Evolutionary conservation across 2,329 filamentous ascomycete genomes (phyloP).

Genomic region (Trichoderma atrobrunneum): DNA sequence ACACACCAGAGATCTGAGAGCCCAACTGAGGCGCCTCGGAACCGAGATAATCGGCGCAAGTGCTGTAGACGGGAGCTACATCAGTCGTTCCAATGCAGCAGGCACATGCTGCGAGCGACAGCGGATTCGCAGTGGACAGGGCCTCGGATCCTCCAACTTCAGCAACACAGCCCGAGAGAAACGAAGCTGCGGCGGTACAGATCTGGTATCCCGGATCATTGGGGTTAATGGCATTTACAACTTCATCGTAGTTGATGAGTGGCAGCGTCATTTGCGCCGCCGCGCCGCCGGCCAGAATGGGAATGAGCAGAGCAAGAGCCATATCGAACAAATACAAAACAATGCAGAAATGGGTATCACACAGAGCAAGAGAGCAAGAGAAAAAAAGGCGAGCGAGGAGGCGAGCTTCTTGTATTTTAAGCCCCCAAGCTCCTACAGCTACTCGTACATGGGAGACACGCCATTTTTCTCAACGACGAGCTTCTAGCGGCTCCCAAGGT

Average conservation of each 20-base stretch:
- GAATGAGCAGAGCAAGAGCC: constrained; percentile 5
- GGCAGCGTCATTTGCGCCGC: constrained; percentile 29
- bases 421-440: neutral
- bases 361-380: neutral
- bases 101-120: constrained; percentile 28
- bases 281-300: constrained; percentile 25
- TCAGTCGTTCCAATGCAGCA: constrained; percentile 27
- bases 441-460: neutral
- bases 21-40: constrained; percentile 25
- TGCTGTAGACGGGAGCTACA: constrained; percentile 29
- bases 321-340: neutral
- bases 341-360: neutral
- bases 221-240: constrained; percentile 28
- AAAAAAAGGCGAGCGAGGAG: neutral
- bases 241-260: constrained; percentile 23
- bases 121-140: constrained; percentile 25
- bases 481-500: constrained; percentile 1
- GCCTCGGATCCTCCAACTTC: constrained; percentile 26
- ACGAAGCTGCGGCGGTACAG: constrained; percentile 25
- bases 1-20: constrained; percentile 28
- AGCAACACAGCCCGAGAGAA: constrained; percentile 26
- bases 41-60: constrained; percentile 31
- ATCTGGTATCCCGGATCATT: constrained; percentile 27
- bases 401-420: neutral
- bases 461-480: neutral